Conservation (phyloP, 2,329 filamentous ascomycete species). For the Cladosporium sp. region DNA sequence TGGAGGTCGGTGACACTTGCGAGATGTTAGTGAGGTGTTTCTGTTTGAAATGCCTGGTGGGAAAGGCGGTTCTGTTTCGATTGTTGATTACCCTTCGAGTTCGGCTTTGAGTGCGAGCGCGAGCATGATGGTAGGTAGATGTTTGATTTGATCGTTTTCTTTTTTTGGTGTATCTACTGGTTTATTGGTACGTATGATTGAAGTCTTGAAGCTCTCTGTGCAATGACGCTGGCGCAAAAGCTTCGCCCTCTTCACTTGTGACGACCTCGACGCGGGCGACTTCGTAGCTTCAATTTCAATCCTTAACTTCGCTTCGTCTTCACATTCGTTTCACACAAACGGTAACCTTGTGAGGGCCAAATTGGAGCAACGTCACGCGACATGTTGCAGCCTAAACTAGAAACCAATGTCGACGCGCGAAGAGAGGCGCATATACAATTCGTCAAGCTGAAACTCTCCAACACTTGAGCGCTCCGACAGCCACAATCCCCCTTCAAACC, state of each 20-base stretch:
- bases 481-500: slow-evolving; percentile 10
- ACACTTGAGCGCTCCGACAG: slow-evolving; percentile 14
- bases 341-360: no score
- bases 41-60: background rate
- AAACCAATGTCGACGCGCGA: background rate
- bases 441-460: slow-evolving; percentile 13
- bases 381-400: background rate
- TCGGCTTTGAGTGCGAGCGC: slow-evolving; percentile 65
- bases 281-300: no score
- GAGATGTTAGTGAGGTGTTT: background rate
- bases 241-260: background rate
- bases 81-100: slow-evolving; percentile 59
- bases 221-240: slow-evolving; percentile 6
- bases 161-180: no score
- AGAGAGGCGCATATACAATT: slow-evolving; percentile 17
- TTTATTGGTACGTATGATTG: background rate
- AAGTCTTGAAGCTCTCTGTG: background rate
- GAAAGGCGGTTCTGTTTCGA: no score
- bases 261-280: no score
- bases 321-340: background rate
- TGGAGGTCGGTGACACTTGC: slow-evolving; percentile 82
- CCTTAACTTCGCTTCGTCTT: no score
- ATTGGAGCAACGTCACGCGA: background rate
- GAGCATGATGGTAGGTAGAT: slow-evolving; percentile 51
- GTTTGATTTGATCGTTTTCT: background rate